Evolutionary conservation across 345 rosid genomes (phyloP), one percentile per base, ranked within the genome.

Genomic region (Isatis tinctoria): DNA sequence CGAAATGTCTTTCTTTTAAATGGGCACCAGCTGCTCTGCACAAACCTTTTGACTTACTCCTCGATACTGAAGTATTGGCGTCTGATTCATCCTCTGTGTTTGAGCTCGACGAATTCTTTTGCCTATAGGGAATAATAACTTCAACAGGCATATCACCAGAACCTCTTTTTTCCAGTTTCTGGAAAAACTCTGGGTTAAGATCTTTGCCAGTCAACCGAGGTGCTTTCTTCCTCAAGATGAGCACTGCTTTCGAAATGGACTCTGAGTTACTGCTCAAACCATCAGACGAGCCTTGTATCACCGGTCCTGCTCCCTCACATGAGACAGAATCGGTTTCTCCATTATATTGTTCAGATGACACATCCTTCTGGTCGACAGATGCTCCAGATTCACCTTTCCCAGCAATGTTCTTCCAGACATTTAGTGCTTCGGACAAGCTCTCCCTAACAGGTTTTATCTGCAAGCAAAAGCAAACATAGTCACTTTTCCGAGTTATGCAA

Each of bases 401-500:
- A 22, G 90, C 81, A 69, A 87, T 78, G 79, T 88, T 87, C 84
- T 87, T 92, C 99, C 98, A 95, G 40, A 81, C 72, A 57, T 84
- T 92, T 85, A 92, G 73, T 65, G 99, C 97, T 85, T 95, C 98
- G 10, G 86, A 87, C 85, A 92, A 85, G 84, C 94, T 86, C 61
- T 95, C 99, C 78, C 99, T 92, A 32, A 80, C 98, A 43, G 97
- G 98, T 75, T 92, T 95, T 74, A 95, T 87, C 99, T 92, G 84
- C 72, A 76, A 64, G 48, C 65, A 75, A 74, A 78, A 78, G n/a
- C n/a, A 65, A 72, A 58, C 8, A 57, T 18, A 70, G 28, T 16
- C 22, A 20, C 30, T 26, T 9, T 7, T 59, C 20, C 0, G 20
- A 56, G 7, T 57, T 30, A 56, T 28, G 61, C 69, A 33, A 35